A percentile compares a stretch with the other conserved stretches of the same genome.
These are phyloP conservation scores for Macroventuria anomochaeta DNA, from an alignment of 2,329 filamentous ascomycete species.

Conservation along the genomic window DNA sequence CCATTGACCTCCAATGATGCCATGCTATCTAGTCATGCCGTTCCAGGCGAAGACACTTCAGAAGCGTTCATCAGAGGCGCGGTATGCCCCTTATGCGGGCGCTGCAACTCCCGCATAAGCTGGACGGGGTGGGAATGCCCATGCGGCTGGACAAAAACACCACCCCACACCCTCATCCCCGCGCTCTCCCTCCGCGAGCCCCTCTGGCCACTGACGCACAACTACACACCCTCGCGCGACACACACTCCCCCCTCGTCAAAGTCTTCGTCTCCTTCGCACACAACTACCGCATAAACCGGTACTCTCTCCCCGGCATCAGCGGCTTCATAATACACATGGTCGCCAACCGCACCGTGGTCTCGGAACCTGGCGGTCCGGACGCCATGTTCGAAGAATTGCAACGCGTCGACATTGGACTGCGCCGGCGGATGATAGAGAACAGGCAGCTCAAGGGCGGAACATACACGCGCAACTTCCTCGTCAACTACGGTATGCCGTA, in stretches of 20 bases:
- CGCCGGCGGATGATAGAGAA: conserved; percentile 21
- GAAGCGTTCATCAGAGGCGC: conserved; percentile 66
- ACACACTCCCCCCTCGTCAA: conserved; percentile 42
- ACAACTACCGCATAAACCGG: conserved; percentile 52
- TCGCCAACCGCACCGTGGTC: conserved; percentile 62
- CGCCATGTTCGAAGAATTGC: conserved; percentile 62
- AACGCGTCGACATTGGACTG: conserved; percentile 50
- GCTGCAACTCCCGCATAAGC: conserved; percentile 65
- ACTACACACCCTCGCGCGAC: conserved; percentile 42
- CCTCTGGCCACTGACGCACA: conserved; percentile 43
- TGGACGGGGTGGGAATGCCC: conserved; percentile 70
- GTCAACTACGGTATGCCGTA: conserved; percentile 69
- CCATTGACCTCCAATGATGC: conserved; percentile 37
- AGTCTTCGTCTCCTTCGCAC: conserved; percentile 40
- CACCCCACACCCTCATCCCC: conserved; percentile 42
- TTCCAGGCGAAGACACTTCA: conserved; percentile 57
- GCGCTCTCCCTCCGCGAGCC: conserved; percentile 42
- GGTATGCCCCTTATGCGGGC: conserved; percentile 68
- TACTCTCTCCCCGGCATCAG: conserved; percentile 58
- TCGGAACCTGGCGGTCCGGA: conserved; percentile 63
- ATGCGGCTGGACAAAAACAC: conserved; percentile 58
- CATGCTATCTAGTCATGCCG: conserved; percentile 43
- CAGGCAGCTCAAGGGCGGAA: conserved; percentile 49
- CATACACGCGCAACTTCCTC: conserved; percentile 60
- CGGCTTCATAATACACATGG: conserved; percentile 61